Percentiles rank a stretch among this genome's conserved stretches.
Conservation (phyloP, 306 rosid genomes). For the Trifolium dubium region DNA sequence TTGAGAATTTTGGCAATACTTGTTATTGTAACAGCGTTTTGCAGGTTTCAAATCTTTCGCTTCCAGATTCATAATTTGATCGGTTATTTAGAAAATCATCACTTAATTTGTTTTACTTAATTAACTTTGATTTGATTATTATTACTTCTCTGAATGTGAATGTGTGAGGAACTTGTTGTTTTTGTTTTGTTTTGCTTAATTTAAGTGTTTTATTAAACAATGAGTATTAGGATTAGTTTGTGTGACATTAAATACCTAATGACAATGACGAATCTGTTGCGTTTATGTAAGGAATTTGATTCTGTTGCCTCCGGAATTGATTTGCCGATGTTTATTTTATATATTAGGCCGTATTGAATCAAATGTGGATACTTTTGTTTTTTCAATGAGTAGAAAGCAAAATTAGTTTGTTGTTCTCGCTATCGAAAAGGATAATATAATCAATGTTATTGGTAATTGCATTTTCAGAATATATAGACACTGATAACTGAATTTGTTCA, state of each 20-base stretch:
- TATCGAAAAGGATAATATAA: conserved; percentile 20
- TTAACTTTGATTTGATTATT: not conserved
- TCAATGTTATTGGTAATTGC: not conserved
- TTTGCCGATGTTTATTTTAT: conserved; percentile 1
- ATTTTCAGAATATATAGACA: not conserved
- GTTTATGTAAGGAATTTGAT: conserved; percentile 8
- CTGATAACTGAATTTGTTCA: not conserved
- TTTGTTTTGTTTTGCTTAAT: not conserved
- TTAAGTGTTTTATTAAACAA: conserved; percentile 4
- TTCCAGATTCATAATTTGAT: not conserved
- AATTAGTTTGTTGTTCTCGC: conserved; percentile 1
- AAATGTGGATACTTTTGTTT: conserved; percentile 14
- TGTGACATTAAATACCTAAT: not conserved
- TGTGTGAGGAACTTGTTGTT: not conserved
- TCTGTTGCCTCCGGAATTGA: not conserved
- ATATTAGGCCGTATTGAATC: not conserved
- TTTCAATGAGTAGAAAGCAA: too few species aligned
- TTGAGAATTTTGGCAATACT: conserved; percentile 96
- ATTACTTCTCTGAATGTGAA: not conserved
- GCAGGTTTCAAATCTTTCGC: conserved; percentile 57
- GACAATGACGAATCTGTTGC: not conserved
- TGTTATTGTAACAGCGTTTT: conserved; percentile 98
- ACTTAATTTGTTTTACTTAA: not conserved
- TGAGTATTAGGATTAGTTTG: not conserved
- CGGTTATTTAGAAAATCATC: not conserved